Evolutionary conservation across 768 basidiomycete species (phyloP), one percentile per base, ranked within the genome.

Genomic region (Pilatotrama ljubarskyi): DNA sequence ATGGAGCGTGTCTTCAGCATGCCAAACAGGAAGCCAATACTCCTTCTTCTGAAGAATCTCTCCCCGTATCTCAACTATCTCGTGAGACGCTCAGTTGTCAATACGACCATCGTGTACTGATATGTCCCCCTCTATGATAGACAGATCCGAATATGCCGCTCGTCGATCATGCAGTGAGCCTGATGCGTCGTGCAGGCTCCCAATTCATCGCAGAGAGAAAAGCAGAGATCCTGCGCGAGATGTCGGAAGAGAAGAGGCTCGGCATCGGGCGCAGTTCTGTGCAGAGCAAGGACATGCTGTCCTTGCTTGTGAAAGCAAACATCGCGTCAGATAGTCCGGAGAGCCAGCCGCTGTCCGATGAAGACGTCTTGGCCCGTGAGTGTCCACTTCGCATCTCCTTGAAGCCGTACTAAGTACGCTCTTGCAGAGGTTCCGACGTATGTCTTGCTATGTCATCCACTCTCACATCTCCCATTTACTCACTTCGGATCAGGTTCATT

Each of bases 281-380:
- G 4, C 29, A 32, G 29, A 10, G 29, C 29, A 4, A 10, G 29
- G 29, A 32, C 10, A 4, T 32, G 29, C 10, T 32, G 29, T 5
- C 5, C 29, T 10, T 32, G 5, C 29, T 32, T 10, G 29, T 32
- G 5, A 32, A 32, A 10, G 29, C 29, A 10, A 32, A 32, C 29
- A 32, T 32, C 5, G 29, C 29, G 29, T 5, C 29, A 10, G 29
- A 32, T 32, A 4, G 4, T 10, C 29, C 29, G 29, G 29, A 32
- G 4, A 32, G 29, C 10, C 29, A 32, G 10, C 4, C 74, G 32
- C 73, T 90, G 73, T 78, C 79, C 0, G 88, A 90, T 57, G 78
- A 78, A 24, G 88, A 90, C 60, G 84, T 90, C 18, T 59, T 86
- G 2, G 75, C 75, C 8, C 82, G 79, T 87, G 62, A 58, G 83